phyloP scores from a whole-genome alignment of 257 asterid genomes.

The Agastache rugosa region DNA sequence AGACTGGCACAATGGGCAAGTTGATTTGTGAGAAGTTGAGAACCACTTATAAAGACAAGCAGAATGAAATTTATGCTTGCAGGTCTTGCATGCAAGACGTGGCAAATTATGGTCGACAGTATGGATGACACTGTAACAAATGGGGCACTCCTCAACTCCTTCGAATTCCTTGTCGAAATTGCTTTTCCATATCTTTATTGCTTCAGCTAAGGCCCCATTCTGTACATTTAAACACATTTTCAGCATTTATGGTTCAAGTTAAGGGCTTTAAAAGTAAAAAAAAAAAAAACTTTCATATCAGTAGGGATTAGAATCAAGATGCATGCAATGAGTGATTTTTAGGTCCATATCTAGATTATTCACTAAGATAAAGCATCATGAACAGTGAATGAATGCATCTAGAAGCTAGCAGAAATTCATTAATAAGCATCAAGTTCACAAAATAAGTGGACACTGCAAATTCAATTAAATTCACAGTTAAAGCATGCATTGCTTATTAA shows the following conservation, averaged over 20 bases:
- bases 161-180: conserved; percentile 97
- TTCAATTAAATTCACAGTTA: neutral
- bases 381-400: conserved; percentile 15
- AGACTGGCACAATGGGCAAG: conserved; percentile 97
- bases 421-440: neutral
- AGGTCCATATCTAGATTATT: neutral
- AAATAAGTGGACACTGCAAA: neutral
- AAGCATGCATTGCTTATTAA: neutral
- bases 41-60: conserved; percentile 99
- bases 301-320: neutral
- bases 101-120: conserved; percentile 93
- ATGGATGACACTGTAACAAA: conserved; percentile 96
- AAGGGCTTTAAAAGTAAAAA: neutral
- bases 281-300: neutral
- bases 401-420: neutral
- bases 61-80: conserved; percentile 96
- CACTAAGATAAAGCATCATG: conserved; percentile 18
- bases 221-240: conserved; percentile 45
- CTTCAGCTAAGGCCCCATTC: conserved; percentile 99
- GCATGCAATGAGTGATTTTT: neutral
- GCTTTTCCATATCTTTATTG: conserved; percentile 92
- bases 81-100: conserved; percentile 96
- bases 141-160: conserved; percentile 99
- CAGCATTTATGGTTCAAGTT: conserved; percentile 25
- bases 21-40: conserved; percentile 98